Conservation (phyloP, 129 eudicot genomes). For the Logfia minima region DNA sequence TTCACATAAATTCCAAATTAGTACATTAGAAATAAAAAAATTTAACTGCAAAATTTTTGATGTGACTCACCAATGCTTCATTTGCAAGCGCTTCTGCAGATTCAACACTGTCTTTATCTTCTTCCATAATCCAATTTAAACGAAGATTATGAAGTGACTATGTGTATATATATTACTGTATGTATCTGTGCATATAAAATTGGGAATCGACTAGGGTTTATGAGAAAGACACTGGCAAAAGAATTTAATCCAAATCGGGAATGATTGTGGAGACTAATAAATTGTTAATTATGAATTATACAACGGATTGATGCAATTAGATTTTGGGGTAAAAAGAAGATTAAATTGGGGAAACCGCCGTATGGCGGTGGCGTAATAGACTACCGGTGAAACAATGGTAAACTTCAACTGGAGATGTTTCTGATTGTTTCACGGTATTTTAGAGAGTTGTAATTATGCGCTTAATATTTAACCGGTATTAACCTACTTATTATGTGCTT, state of each 20-base stretch:
- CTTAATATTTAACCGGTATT: too few species aligned
- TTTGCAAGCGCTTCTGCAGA: conserved; percentile 85
- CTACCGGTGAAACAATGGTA: too few species aligned
- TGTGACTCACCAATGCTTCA: conserved; percentile 67
- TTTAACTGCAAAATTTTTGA: neutral
- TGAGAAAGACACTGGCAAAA: too few species aligned
- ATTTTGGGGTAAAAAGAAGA: neutral
- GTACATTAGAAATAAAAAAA: neutral
- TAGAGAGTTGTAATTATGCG: too few species aligned
- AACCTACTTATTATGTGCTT: too few species aligned
- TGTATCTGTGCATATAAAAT: neutral
- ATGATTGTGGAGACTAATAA: neutral
- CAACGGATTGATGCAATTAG: neutral
- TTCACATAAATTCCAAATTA: neutral
- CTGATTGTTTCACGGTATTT: too few species aligned
- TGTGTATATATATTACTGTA: neutral
- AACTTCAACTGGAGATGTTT: too few species aligned
- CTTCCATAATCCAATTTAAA: conserved; percentile 23
- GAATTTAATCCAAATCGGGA: neutral
- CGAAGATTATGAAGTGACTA: neutral
- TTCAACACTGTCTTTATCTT: conserved; percentile 74
- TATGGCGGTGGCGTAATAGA: too few species aligned
- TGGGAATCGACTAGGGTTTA: conserved; percentile 21
- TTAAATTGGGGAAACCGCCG: too few species aligned
- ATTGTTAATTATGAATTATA: neutral